Evolutionary conservation across 2,329 filamentous ascomycete species (phyloP), one percentile per base, ranked within the genome.

Genomic region (Didymella segeticola): DNA sequence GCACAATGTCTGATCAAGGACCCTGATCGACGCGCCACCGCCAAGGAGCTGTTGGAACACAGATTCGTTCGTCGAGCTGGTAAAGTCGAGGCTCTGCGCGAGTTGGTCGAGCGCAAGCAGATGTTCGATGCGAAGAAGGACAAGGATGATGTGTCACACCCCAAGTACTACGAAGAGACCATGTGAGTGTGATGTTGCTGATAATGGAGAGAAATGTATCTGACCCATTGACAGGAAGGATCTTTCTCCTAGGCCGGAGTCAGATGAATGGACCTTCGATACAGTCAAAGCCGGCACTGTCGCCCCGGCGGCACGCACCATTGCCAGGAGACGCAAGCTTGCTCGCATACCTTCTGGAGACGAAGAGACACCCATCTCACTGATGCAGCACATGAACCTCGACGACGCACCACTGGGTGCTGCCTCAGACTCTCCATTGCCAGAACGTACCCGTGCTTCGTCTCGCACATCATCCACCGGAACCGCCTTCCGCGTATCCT

Each of bases 151-250:
- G 59, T 54, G 4, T 85, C 83, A 51, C 89, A 91, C 67, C 84
- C 89, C 1, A 89, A 90, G 66, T 96, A 93, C 75, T 98, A 98
- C 75, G 93, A 96, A 66, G 93, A 98, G 77, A 96, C 93, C 3
- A 80, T 98, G 80, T 84, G 74, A 70, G 82, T 64, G 42, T 5
- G 19, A 19, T 6, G 9, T 17, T 4, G 9, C 8, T 34, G 46
- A 27, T 64, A 11, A 19, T 20, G n/a, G n/a, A 6, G 3, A 19
- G 19, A 25, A 37, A n/a, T 26, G 25, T 2, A 25, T 15, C 61
- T 69, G 47, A 69, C 47, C 17, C n/a, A 12, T 22, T 9, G 5
- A 51, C 10, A 54, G 51, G 51, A 54, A 54, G 29, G 41, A 54
- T 12, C 45, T 54, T 4, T 38, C 51, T 17, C 51, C 51, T 4